Base-by-base conservation (phyloP, 495 filamentous ascomycete genomes). In the Lophiostoma macrostomum region DNA sequence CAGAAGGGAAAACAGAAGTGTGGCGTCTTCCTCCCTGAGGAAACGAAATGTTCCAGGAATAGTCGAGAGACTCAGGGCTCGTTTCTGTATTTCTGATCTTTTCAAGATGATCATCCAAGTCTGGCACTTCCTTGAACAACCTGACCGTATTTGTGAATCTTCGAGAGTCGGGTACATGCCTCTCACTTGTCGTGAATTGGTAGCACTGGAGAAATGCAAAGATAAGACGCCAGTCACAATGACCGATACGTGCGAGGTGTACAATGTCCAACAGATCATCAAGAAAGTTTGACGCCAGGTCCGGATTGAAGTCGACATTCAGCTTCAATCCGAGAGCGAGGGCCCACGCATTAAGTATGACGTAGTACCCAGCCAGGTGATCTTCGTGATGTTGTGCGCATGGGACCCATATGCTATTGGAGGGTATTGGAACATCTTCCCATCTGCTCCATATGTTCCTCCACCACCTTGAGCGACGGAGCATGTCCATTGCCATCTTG, bases 331-430 rank as follows among this genome's bases (percentile, higher is more conserved):
- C 48, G 14, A 52, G 7, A 5, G 48, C 48, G 16, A 52, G 24
- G 4, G 48, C 35, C 48, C 48, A 52, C 14, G 48, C 48, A 43
- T 52, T 52, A 11, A 32, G 12, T 18, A 52, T 30, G 6, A 19
- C 38, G 12, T 14, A 30, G 16, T 18, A n/a, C 5, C 48, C 37
- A 22, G 19, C 25, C 11, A 20, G 4, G 36, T 37, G 43, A 18
- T 29, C 7, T 6, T 29, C 14, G 4, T n/a, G 6, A 30, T 52
- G 48, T 6, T 10, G 20, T 10, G 48, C 48, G 19, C 48, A 27
- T 29, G 6, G 14, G 6, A 28, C 13, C 45, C 45, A 49, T 4
- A 12, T 36, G 45, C 18, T 34, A 5, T 47, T 11, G 23, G 12
- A 31, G 28, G 43, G 7, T 16, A 12, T 30, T 47, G 5, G n/a